A percentile compares a stretch with the other conserved stretches of the same genome.
Conservation (phyloP, 1,284 basidiomycete species). For the Ustilago trichophora region DNA sequence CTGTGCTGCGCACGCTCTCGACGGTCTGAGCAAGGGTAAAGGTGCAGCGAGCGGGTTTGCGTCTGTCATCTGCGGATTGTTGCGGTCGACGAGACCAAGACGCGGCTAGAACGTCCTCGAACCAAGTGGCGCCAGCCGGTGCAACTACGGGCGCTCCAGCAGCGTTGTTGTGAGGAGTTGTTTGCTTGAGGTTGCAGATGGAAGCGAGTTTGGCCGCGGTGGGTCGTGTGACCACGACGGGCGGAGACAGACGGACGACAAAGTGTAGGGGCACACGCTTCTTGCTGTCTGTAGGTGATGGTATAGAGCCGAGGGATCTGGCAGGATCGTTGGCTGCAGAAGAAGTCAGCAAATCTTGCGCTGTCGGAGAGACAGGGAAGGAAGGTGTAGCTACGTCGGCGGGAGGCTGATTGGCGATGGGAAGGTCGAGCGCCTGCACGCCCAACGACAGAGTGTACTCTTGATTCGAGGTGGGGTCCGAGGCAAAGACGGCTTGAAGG, state of each 20-base stretch:
- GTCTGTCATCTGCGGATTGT: not conserved
- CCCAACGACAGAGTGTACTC: conserved; percentile 30
- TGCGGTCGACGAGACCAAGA: conserved; percentile 25
- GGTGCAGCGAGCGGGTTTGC: conserved; percentile 17
- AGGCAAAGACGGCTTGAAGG: conserved; percentile 27
- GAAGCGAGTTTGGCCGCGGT: conserved; percentile 42
- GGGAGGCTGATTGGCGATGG: not conserved
- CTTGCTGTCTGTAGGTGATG: conserved; percentile 2
- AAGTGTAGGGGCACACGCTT: conserved; percentile 31
- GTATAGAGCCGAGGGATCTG: conserved; percentile 14
- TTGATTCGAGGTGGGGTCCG: conserved; percentile 12
- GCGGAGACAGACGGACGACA: conserved; percentile 28
- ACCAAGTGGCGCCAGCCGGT: conserved; percentile 24
- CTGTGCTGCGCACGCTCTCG: conserved; percentile 36
- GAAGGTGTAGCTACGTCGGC: conserved; percentile 1
- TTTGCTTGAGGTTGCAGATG: conserved; percentile 34
- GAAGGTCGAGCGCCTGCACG: conserved; percentile 30
- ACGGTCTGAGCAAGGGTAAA: conserved; percentile 32
- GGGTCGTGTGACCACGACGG: conserved; percentile 36
- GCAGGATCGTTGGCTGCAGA: conserved; percentile 1
- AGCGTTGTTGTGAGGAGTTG: conserved; percentile 4
- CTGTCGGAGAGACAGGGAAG: conserved; percentile 23
- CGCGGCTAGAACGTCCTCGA: conserved; percentile 37
- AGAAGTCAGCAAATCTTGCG: conserved; percentile 7
- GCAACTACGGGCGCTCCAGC: not conserved